These are phyloP conservation scores for Clitoria ternatea DNA, from an alignment of 306 rosid species.

Conservation along the genomic window DNA sequence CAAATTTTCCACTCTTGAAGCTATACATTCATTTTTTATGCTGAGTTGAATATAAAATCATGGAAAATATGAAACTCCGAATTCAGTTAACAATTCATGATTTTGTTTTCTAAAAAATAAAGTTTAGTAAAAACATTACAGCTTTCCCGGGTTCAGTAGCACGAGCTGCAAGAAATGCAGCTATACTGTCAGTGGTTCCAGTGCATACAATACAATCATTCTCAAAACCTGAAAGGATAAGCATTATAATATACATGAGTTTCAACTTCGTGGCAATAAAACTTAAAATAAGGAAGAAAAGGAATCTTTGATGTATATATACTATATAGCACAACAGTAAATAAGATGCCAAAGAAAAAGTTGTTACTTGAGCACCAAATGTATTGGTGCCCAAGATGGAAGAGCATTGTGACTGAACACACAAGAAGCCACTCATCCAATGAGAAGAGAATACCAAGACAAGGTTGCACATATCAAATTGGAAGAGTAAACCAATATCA, in stretches of 20 bases:
- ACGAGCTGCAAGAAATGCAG: constrained; percentile 91
- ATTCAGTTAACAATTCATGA: background rate
- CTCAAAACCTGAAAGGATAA: constrained; percentile 57
- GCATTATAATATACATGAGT: background rate
- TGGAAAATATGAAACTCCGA: background rate
- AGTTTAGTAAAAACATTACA: constrained; percentile 38
- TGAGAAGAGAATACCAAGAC: background rate
- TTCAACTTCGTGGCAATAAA: constrained; percentile 12
- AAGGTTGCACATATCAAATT: background rate
- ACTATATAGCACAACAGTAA: background rate
- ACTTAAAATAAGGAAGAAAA: background rate
- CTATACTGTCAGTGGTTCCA: constrained; percentile 96
- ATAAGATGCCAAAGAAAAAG: background rate
- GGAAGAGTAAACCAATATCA: background rate
- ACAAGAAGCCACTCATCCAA: background rate
- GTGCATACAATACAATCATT: constrained; percentile 73
- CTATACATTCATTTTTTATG: background rate
- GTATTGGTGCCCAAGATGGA: constrained; percentile 1
- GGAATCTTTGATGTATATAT: background rate
- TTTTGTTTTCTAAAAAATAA: background rate
- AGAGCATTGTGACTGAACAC: background rate
- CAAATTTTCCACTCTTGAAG: background rate
- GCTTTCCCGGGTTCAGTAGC: constrained; percentile 86
- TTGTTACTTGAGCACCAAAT: background rate
- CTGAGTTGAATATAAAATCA: background rate